These are phyloP conservation scores for Pseudogymnoascus sp. DNA, from an alignment of 2,329 filamentous ascomycete genomes.

Conservation along the genomic window DNA sequence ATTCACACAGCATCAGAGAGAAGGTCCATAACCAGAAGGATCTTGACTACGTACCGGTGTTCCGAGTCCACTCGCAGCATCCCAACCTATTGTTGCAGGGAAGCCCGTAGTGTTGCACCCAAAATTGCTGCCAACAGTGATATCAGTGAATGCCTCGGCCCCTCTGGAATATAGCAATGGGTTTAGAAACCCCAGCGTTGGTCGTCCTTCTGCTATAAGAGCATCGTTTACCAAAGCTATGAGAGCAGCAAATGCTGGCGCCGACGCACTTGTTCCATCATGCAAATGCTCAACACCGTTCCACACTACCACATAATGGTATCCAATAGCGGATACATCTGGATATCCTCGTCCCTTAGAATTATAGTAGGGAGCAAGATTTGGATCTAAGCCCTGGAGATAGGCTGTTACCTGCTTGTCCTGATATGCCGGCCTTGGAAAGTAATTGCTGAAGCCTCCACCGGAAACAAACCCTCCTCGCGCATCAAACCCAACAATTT, in stretches of 20 bases:
- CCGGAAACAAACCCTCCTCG: conserved; percentile 32
- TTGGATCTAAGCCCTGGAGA: conserved; percentile 33
- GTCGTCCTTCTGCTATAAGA: conserved; percentile 42
- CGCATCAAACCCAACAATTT: conserved; percentile 31
- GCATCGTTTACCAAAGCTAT: conserved; percentile 57
- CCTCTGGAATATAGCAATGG: conserved; percentile 35
- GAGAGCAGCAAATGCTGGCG: conserved; percentile 49
- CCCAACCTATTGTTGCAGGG: conserved; percentile 30
- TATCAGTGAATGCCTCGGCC: conserved; percentile 33
- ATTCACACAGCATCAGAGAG: background rate
- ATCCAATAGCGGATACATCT: conserved; percentile 49
- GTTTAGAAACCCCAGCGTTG: conserved; percentile 36
- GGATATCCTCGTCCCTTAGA: conserved; percentile 41
- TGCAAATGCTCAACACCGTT: conserved; percentile 32
- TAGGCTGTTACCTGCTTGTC: conserved; percentile 35
- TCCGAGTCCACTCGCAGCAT: conserved; percentile 32
- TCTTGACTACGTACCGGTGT: conserved; percentile 23
- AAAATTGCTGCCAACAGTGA: conserved; percentile 30
- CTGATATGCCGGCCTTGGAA: conserved; percentile 41
- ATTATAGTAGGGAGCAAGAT: conserved; percentile 41
- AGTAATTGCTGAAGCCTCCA: conserved; percentile 48
- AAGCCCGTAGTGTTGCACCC: conserved; percentile 30
- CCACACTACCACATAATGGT: conserved; percentile 42
- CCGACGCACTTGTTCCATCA: conserved; percentile 45
- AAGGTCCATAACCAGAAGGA: conserved; percentile 19